Conservation (phyloP, 345 rosid genomes). For the Populus ilicifolia region DNA sequence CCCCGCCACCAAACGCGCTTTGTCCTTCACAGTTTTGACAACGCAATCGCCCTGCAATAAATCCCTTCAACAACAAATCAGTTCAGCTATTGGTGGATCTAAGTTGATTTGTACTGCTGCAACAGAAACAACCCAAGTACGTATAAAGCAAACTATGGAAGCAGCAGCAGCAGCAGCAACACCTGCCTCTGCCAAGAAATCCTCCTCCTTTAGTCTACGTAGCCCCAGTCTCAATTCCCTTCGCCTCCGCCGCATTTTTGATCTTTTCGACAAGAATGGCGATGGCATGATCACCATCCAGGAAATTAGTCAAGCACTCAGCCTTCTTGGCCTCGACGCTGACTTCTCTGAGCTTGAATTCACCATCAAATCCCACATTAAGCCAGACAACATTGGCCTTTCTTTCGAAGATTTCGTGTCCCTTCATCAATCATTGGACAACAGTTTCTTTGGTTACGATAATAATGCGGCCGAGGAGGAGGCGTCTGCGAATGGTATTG, state of each 20-base stretch:
- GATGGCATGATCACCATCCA: conserved; percentile 61
- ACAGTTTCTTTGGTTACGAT: conserved; percentile 36
- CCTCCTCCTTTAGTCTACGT: conserved; percentile 26
- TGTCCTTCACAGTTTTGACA: neutral
- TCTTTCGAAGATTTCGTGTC: conserved; percentile 56
- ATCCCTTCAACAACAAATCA: neutral
- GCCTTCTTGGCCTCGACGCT: conserved; percentile 58
- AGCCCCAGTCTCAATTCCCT: conserved; percentile 28
- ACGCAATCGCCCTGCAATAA: neutral
- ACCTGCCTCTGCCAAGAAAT: neutral
- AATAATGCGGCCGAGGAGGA: neutral
- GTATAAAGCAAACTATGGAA: conserved; percentile 8
- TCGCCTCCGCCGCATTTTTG: conserved; percentile 57
- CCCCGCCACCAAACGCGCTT: conserved; percentile 10
- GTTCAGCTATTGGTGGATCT: neutral
- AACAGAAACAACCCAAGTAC: neutral
- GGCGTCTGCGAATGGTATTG: neutral
- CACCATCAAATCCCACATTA: conserved; percentile 46
- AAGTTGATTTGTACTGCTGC: neutral
- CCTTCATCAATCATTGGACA: conserved; percentile 58
- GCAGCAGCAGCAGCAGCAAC: conserved; percentile 3
- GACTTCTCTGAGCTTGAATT: conserved; percentile 58
- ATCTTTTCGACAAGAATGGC: conserved; percentile 76
- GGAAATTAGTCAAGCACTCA: conserved; percentile 64
- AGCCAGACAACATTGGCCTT: conserved; percentile 55